Evolutionary conservation across 2,329 filamentous ascomycete genomes (phyloP).

Genomic region (Aspergillus uvarum): DNA sequence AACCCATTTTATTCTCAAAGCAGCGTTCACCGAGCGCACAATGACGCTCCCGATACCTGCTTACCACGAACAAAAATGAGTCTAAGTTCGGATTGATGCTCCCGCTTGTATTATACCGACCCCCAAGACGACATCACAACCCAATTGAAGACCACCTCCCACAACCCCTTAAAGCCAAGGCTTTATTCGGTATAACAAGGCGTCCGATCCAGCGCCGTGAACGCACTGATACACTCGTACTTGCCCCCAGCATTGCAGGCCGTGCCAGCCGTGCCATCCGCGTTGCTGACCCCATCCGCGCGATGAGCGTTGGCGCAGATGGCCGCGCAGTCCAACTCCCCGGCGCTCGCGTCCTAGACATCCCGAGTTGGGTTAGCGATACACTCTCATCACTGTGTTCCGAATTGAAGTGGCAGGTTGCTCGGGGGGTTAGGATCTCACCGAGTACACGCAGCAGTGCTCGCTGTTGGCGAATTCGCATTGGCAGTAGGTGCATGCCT

Average conservation of each 20-base stretch:
- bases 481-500: conserved; percentile 13
- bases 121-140: neutral
- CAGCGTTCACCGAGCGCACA: too few species aligned
- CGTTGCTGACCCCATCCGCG: conserved; percentile 3
- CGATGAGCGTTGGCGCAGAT: conserved; percentile 8
- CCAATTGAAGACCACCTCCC: neutral
- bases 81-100: too few species aligned
- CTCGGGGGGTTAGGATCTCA: neutral
- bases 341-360: neutral
- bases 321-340: conserved; percentile 5
- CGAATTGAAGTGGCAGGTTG: too few species aligned
- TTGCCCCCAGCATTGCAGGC: conserved; percentile 8
- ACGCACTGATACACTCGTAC: conserved; percentile 5
- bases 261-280: conserved; percentile 4
- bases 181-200: conserved; percentile 4
- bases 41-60: too few species aligned
- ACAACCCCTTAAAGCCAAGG: too few species aligned
- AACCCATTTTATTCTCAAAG: too few species aligned
- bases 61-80: too few species aligned
- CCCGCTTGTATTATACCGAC: neutral
- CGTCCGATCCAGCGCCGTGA: conserved; percentile 5
- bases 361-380: neutral
- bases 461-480: conserved; percentile 5
- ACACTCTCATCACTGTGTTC: too few species aligned
- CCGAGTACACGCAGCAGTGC: conserved; percentile 12